Evolutionary conservation across 169 alveolate genomes (phyloP).

Genomic region (Eimeria falciformis): DNA sequence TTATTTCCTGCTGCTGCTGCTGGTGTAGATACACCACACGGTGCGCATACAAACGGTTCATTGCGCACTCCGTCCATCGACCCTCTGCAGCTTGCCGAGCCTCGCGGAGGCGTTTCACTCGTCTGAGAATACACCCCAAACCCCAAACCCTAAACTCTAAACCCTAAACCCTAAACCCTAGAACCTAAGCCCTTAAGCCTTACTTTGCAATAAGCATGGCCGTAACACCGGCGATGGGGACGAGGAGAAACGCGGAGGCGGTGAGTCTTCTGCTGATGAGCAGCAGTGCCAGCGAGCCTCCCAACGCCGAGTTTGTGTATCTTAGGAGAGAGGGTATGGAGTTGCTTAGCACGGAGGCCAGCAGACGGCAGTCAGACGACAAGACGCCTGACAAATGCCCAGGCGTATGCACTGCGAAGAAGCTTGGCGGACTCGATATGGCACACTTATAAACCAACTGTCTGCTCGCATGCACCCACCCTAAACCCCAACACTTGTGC

Average conservation of each 20-base stretch:
- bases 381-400: conserved; percentile 14
- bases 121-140: conserved; percentile 60
- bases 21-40: conserved; percentile 64
- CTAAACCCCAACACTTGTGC: conserved; percentile 10
- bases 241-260: conserved; percentile 43
- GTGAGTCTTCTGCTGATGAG: conserved; percentile 37
- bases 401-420: background rate
- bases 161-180: conserved; percentile 9
- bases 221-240: conserved; percentile 37
- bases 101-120: conserved; percentile 30
- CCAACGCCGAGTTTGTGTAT: conserved; percentile 32
- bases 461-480: conserved; percentile 34
- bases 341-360: conserved; percentile 10
- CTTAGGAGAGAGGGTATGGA: conserved; percentile 39
- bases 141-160: conserved; percentile 45
- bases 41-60: conserved; percentile 45
- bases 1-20: conserved; percentile 65
- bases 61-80: conserved; percentile 11
- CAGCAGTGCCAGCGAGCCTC: conserved; percentile 30
- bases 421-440: conserved; percentile 34
- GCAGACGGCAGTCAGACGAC: conserved; percentile 17
- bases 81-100: conserved; percentile 8
- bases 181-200: conserved; percentile 13
- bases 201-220: conserved; percentile 65
- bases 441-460: background rate